These are phyloP conservation scores for Paraphoma chrysanthemicola DNA, from an alignment of 2,329 filamentous ascomycete species.

Conservation along the genomic window DNA sequence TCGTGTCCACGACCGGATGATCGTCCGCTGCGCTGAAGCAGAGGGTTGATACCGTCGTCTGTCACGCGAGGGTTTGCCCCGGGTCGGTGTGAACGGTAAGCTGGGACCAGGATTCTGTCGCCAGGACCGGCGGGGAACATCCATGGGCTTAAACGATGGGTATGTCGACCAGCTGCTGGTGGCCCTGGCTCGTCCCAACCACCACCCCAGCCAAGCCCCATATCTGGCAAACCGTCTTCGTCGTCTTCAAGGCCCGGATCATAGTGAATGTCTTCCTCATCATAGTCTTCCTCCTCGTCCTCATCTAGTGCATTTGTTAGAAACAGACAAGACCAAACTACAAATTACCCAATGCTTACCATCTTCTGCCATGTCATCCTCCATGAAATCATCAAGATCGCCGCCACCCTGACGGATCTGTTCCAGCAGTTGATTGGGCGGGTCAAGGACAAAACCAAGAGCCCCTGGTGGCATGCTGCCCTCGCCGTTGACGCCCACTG, in stretches of 20 bases:
- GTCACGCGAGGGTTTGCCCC: conserved; percentile 62
- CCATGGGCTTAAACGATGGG: conserved; percentile 62
- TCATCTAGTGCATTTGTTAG: conserved; percentile 53
- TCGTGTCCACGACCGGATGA: conserved; percentile 32
- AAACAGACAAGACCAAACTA: conserved; percentile 4
- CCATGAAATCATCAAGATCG: conserved; percentile 59
- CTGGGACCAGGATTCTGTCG: conserved; percentile 45
- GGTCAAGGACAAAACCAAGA: conserved; percentile 44
- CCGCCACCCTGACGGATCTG: conserved; percentile 53
- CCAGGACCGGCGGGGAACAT: conserved; percentile 65
- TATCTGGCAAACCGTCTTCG: conserved; percentile 49
- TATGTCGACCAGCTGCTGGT: conserved; percentile 55
- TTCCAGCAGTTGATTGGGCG: conserved; percentile 48
- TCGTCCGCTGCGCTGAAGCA: conserved; percentile 71
- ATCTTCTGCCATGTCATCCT: conserved; percentile 66
- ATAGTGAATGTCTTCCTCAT: conserved; percentile 69
- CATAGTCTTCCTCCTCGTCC: conserved; percentile 73
- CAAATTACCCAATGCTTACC: conserved; percentile 55
- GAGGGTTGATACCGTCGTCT: conserved; percentile 86
- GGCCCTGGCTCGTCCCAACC: conserved; percentile 54
- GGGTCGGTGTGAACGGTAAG: conserved; percentile 62
- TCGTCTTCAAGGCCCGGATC: conserved; percentile 59
- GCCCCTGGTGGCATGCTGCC: conserved; percentile 58
- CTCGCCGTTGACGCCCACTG: conserved; percentile 56
- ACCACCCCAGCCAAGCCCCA: conserved; percentile 58